Base-by-base conservation (phyloP, 306 rosid genomes). In the Cucurbita maxima region DNA sequence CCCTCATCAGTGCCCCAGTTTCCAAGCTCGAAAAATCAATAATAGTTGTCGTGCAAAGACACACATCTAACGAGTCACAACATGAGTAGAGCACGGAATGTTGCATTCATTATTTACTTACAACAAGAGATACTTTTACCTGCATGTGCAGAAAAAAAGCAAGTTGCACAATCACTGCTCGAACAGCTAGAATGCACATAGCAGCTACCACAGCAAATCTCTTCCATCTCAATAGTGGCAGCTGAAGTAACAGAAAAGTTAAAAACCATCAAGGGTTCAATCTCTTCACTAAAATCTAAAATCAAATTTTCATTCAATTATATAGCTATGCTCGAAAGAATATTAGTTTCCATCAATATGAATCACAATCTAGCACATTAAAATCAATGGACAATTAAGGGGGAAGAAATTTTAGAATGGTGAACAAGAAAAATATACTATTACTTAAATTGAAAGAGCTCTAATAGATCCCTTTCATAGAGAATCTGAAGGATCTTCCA, bases 81-180 rank as follows among this genome's bases (percentile, higher is more conserved):
- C 19, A 67, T 45, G 73, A 10, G 41, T 48, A 48, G 40, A 48
- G 74, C 74, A 69, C 4, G 41, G 47, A 51, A 51, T n/a, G 12
- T 38, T 4, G 30, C 25, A 50, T 50, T 15, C 25, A 30, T 50
- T 50, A 15, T 37, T 36, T 38, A 55, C 12, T 55, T 38, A 12
- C 38, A 40, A 37, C 43, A 22, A 6, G 62, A 6, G 34, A 30
- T 12, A 12, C n/a, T 34, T 12, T 50, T 34, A 94, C 97, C 99
- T 94, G 99, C 66, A 91, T 79, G 82, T 94, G 99, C 78, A 94
- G 92, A 72, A 94, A 94, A 83, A 94, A 94, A 20, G 99, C 99
- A 75, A 94, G 91, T 84, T 94, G 99, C 80, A 94, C 99, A 76
- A 91, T 80, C 80, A 94, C 91, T 10, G 99, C 99, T 25, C 99